Evolutionary conservation across 2,329 filamentous ascomycete species (phyloP).

Genomic region (Elsinoe ampelina): DNA sequence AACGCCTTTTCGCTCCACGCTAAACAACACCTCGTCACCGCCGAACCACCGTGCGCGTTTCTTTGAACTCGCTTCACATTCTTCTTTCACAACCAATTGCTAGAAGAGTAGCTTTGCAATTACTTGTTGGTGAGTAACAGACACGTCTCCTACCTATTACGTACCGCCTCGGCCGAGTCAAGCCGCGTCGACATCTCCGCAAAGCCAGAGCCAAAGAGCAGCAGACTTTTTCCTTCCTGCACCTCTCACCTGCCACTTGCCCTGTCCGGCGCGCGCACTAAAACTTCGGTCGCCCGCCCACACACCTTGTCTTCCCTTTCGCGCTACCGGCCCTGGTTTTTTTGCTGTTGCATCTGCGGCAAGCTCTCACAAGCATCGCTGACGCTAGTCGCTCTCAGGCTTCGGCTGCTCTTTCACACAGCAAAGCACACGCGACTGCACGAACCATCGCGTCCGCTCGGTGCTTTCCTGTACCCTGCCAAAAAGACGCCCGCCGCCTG

Average conservation of each 20-base stretch:
- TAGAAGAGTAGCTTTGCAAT: background rate
- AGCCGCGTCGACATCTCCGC: slow-evolving; percentile 2
- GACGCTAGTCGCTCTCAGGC: slow-evolving; percentile 9
- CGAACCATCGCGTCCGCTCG: background rate
- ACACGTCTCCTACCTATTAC: background rate
- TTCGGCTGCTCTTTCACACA: background rate
- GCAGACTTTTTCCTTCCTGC: slow-evolving; percentile 8
- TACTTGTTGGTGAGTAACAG: background rate
- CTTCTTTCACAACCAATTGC: background rate
- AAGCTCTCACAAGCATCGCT: slow-evolving; percentile 11
- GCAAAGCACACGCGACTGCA: slow-evolving; percentile 5
- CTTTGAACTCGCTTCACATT: slow-evolving; percentile 3
- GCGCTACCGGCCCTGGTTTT: slow-evolving; percentile 8
- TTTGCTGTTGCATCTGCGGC: background rate
- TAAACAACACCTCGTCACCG: slow-evolving; percentile 11
- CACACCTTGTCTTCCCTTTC: slow-evolving; percentile 12
- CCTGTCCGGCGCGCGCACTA: slow-evolving; percentile 10
- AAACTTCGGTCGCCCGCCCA: slow-evolving; percentile 12
- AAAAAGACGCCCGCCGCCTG: slow-evolving; percentile 4
- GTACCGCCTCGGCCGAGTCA: background rate
- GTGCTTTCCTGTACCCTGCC: background rate
- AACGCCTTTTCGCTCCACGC: slow-evolving; percentile 9
- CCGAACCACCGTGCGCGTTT: slow-evolving; percentile 13
- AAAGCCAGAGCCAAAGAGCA: background rate
- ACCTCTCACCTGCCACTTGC: slow-evolving; percentile 7